Base-by-base conservation (phyloP, 805 yeast genomes). In the Grigorovia yakushimaensis region DNA sequence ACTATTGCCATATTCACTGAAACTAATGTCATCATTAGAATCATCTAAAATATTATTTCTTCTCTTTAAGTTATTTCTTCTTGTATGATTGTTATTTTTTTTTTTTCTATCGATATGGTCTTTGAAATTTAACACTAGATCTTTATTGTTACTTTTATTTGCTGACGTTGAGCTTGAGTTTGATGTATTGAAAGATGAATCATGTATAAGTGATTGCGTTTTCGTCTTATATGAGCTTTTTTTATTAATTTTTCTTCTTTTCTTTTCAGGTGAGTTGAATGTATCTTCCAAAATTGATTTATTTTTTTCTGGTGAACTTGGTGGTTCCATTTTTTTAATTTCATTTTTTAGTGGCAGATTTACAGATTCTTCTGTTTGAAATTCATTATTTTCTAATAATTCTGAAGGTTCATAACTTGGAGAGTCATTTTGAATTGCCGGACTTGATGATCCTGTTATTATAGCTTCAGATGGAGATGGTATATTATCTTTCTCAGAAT, bases 11-110 rank as follows among this genome's bases (percentile, higher is more conserved):
- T 59, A 57, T 10, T 56, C 54, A 45, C 59, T 58, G 38, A 62
- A 63, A 41, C 65, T 60, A 36, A 62, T 53, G 4, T 59, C 65
- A 48, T 60, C 67, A 19, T 53, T 53, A 42, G 62, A 61, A 39
- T 63, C 65, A 44, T 63, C 67, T 19, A 63, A 42, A 10, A 63
- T 51, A 27, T 53, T 55, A 51, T 63, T 63, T 17, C 52, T 53
- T 46, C 60, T 52, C n/a, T 53, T 49, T 3, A 39, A 17, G n/a
- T 47, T 35, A n/a, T 46, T 50, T 15, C 7, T 33, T 33, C 17
- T 33, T 15, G n/a, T 33, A 33, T 33, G 8, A 33, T 33, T 15
- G 37, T 33, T 33, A 9, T 9, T 4, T 33, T 17, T 33, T 49
- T 48, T 53, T 13, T 46, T 52, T 44, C 53, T 59, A 20, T 50